Evolutionary conservation across 805 yeast genomes (phyloP), one percentile per base, ranked within the genome.

Genomic region (Suhomyces kilbournensis): DNA sequence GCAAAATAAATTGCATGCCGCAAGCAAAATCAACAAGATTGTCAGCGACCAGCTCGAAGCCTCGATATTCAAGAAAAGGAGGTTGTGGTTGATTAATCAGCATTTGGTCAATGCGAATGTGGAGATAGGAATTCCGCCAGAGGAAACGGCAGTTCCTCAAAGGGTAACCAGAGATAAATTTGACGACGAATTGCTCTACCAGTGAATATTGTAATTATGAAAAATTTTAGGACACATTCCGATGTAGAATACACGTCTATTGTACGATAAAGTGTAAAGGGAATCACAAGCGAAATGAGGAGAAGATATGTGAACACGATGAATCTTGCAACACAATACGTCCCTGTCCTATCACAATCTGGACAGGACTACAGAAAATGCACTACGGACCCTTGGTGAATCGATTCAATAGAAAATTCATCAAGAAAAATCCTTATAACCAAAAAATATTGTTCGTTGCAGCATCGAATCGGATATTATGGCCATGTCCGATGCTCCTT

Each of bases 71-170:
- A 65, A 67, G 40, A 70, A 71, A 43, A 65, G 81, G 35, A 61
- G 67, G 34, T 53, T 75, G 25, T 78, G 78, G 77, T 51, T 65
- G 5, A 57, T 65, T 6, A 80, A 76, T 50, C 82, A 79, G 53
- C 52, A 70, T 9, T 58, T 79, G 15, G 56, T 80, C 23, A 79
- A 79, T 50, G 75, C 77, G 4, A 76, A 75, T 49, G 63, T 77
- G 25, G 53, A 61, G 38, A 48, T 71, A 8, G 80, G 76, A 1
- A 60, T 75, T 23, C 76, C 74, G 2, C 65, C 62, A 5, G 54
- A 48, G 19, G 49, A 49, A 15, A 32, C 55, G 17, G 46, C 22
- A 53, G 51, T 35, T 48, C 48, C 55, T 7, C 61, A 53, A 50
- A 44, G 60, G 23, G 60, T 57, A 8, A 48, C 44, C 19, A 30